Evolutionary conservation across 768 basidiomycete species (phyloP), one percentile per base, ranked within the genome.

Genomic region (Botryobasidium botryosum): DNA sequence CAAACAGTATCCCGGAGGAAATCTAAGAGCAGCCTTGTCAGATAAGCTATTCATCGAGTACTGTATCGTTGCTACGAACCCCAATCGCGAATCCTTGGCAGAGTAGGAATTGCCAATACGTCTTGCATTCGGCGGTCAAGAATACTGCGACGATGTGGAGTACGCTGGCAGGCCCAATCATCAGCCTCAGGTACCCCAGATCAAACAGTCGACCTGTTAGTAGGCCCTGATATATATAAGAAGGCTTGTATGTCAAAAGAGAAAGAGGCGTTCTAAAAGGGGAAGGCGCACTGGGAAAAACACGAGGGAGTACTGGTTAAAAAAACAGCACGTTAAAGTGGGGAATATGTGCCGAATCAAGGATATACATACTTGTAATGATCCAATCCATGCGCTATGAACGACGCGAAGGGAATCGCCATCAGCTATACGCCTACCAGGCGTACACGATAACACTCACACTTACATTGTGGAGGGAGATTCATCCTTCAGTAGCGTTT

Each of bases 91-190:
- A 17, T 4, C 46, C 46, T 32, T 47, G 46, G 25, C 46, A 47
- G 5, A 47, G 46, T 17, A 47, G 23, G 10, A 47, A 29, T 33
- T 47, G 46, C 46, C 46, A 47, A 17, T 41, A 40, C 21, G 46
- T 47, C 13, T 42, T 47, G 27, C 46, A 47, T 35, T 47, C 46
- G 6, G 46, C 46, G n/a, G 42, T 40, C 32, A 47, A 27, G 40
- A 47, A 42, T 13, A 41, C 37, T 6, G 35, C 25, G 10, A 21
- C 32, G 15, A 45, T 18, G 12, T 33, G 32, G 18, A 18, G 32
- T 12, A 33, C 12, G 12, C 32, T 33, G 32, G 10, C 32, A 33
- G 46, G 42, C 13, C 39, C 46, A n/a, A 29, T 33, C 8, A 31
- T n/a, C 18, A 42, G 40, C 46, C 39, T 40, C 6, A 42, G 24